Evolutionary conservation across 805 yeast species (phyloP).

Genomic region (Diddensiella santjacobensis): DNA sequence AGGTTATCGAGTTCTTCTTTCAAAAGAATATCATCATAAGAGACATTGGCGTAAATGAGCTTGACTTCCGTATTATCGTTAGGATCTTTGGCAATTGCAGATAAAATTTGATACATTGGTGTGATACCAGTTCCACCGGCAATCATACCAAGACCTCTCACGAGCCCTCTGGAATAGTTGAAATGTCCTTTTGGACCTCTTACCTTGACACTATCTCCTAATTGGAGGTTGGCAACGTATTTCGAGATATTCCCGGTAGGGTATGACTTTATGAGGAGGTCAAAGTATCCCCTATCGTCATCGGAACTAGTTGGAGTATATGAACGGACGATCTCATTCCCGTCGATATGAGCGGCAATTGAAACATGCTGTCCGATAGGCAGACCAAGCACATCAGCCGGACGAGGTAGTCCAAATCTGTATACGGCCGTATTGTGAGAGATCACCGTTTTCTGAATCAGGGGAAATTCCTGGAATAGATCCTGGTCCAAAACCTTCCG

Average conservation of each 20-base stretch:
- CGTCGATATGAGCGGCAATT: constrained; percentile 70
- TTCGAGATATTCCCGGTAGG: constrained; percentile 82
- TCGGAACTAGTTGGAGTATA: constrained; percentile 76
- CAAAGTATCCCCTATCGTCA: constrained; percentile 70
- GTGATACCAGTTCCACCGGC: constrained; percentile 97
- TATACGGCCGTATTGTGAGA: constrained; percentile 77
- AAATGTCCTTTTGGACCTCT: constrained; percentile 88
- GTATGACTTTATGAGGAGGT: constrained; percentile 78
- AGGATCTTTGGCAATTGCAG: constrained; percentile 69
- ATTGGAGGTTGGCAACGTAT: constrained; percentile 60
- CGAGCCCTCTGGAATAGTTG: constrained; percentile 76
- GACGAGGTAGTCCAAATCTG: constrained; percentile 77
- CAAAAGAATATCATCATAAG: constrained; percentile 73
- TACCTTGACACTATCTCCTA: constrained; percentile 76
- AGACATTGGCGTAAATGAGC: constrained; percentile 76
- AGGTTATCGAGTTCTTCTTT: constrained; percentile 73
- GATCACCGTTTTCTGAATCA: constrained; percentile 73
- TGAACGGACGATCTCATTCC: constrained; percentile 78
- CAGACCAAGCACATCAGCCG: constrained; percentile 73
- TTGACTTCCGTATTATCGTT: constrained; percentile 70
- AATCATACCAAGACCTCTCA: constrained; percentile 72
- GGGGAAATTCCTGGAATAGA: constrained; percentile 73
- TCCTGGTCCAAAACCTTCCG: constrained; percentile 48
- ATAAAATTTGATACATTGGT: constrained; percentile 89
- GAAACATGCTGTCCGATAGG: constrained; percentile 95